phyloP scores from a whole-genome alignment of 192 early-diverging fungal species.

The Backusella circina region DNA sequence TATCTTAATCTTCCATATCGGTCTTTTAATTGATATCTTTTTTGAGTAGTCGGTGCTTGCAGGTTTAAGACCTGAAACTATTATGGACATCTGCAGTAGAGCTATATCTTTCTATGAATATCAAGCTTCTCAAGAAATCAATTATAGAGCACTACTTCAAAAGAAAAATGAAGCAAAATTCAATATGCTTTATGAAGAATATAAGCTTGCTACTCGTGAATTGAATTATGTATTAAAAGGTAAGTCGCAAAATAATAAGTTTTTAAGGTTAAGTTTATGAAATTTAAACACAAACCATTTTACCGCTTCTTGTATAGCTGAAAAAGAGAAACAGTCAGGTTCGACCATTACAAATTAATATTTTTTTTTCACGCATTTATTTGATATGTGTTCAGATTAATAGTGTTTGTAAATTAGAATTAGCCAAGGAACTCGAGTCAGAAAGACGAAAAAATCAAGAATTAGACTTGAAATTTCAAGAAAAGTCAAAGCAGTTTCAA shows the following conservation, averaged over 20 bases:
- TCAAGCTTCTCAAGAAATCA: constrained; percentile 57
- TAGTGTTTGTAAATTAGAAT: neutral
- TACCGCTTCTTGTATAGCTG: constrained; percentile 8
- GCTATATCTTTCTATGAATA: constrained; percentile 66
- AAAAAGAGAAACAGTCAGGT: constrained; percentile 22
- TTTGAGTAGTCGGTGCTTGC: constrained; percentile 53
- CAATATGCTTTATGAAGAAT: constrained; percentile 27
- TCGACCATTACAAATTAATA: neutral
- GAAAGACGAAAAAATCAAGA: constrained; percentile 37
- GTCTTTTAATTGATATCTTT: neutral
- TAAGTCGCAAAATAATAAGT: neutral
- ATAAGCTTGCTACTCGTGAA: constrained; percentile 32
- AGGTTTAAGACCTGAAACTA: constrained; percentile 55
- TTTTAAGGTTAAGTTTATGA: neutral
- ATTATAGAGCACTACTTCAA: constrained; percentile 33
- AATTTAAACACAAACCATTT: neutral
- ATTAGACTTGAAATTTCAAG: constrained; percentile 38
- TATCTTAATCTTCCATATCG: neutral
- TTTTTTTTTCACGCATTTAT: neutral
- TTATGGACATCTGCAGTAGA: constrained; percentile 64
- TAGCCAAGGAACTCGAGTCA: constrained; percentile 26
- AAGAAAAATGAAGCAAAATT: constrained; percentile 38
- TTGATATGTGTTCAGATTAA: neutral
- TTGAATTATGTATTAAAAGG: constrained; percentile 4
- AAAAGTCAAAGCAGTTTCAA: constrained; percentile 49